Conservation (phyloP, 306 rosid species). For the Pterocarpus macrocarpus region DNA sequence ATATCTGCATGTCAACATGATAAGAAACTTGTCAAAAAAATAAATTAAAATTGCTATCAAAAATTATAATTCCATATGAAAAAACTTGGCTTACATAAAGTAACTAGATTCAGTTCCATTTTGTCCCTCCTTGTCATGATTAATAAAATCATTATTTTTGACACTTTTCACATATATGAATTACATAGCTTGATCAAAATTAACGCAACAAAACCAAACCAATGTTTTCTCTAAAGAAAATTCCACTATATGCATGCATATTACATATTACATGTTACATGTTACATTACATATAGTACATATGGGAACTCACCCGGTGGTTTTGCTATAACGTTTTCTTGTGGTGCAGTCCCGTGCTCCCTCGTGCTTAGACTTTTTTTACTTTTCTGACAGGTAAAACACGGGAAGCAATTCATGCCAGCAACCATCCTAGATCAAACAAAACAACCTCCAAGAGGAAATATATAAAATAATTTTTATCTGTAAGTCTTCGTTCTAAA, state of each 20-base stretch:
- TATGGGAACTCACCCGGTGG: conserved; percentile 53
- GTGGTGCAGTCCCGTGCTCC: conserved; percentile 41
- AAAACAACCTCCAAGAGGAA: background rate
- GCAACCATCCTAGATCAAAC: conserved; percentile 3
- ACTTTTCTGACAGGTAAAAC: conserved; percentile 69
- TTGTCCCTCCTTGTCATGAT: background rate
- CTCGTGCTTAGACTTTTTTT: conserved; percentile 53
- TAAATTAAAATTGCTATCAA: background rate
- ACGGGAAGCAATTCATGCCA: conserved; percentile 88
- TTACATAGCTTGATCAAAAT: background rate
- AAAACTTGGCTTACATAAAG: background rate
- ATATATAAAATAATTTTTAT: background rate
- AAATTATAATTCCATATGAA: background rate
- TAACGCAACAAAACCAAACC: background rate
- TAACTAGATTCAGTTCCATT: background rate
- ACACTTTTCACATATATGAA: background rate
- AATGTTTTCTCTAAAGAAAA: background rate
- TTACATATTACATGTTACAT: no score
- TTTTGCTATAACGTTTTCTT: conserved; percentile 28
- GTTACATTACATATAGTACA: background rate
- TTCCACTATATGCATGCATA: background rate
- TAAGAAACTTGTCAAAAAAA: background rate
- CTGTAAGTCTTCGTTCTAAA: background rate
- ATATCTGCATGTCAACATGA: conserved; percentile 43
- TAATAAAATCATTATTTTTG: background rate